Evolutionary conservation across 2,329 filamentous ascomycete genomes (phyloP).

Genomic region (Penicillium oxalicum): DNA sequence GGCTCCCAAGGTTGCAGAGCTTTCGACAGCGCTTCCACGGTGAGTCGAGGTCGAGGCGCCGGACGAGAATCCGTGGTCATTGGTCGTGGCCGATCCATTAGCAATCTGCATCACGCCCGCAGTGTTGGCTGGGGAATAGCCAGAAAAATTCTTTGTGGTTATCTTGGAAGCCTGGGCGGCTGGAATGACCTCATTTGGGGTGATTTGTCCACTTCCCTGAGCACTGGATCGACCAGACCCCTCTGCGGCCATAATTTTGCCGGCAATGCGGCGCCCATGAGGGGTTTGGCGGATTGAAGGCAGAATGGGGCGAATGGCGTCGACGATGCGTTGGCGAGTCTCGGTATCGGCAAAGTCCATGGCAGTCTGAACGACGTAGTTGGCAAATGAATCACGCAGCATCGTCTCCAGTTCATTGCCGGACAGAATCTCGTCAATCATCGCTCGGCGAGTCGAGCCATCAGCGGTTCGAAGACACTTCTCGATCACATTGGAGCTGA

Average conservation of each 20-base stretch:
- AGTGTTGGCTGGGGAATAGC: not conserved
- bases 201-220: slow-evolving; percentile 34
- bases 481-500: slow-evolving; percentile 98
- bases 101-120: not conserved
- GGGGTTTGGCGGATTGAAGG: slow-evolving; percentile 83
- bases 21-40: slow-evolving; percentile 21
- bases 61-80: slow-evolving; percentile 9
- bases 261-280: slow-evolving; percentile 87
- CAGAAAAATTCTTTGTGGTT: slow-evolving; percentile 24
- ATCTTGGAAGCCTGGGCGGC: slow-evolving; percentile 32
- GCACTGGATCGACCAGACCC: slow-evolving; percentile 35
- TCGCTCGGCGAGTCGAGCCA: slow-evolving; percentile 65
- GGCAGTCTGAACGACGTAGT: slow-evolving; percentile 97
- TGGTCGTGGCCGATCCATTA: slow-evolving; percentile 23
- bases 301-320: slow-evolving; percentile 77
- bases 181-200: slow-evolving; percentile 34
- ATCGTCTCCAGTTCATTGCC: slow-evolving; percentile 78
- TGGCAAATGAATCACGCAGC: slow-evolving; percentile 87
- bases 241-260: slow-evolving; percentile 67
- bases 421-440: slow-evolving; percentile 75
- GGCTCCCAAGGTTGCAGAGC: slow-evolving; percentile 26
- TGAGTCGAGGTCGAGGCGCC: not conserved
- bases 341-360: slow-evolving; percentile 73
- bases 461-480: slow-evolving; percentile 86
- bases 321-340: slow-evolving; percentile 69